Conservation (phyloP, 345 rosid genomes). For the Pugionium cornutum region DNA sequence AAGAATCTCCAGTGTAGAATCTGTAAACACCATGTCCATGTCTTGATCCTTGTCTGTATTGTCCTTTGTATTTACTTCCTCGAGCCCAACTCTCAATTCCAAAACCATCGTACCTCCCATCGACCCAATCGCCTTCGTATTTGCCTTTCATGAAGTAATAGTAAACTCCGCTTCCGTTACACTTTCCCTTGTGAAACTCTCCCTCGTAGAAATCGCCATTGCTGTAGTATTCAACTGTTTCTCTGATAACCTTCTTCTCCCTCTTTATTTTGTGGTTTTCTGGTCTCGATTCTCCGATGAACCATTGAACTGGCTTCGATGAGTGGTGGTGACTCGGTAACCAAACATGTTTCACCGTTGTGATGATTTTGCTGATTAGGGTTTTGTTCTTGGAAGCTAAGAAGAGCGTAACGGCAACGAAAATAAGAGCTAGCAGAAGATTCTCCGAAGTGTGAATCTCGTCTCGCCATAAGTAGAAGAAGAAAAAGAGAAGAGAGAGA, state of each 20-base stretch:
- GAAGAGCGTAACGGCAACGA: slow-evolving; percentile 69
- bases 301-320: slow-evolving; percentile 66
- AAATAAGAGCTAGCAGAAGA: slow-evolving; percentile 59
- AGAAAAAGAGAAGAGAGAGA: slow-evolving; percentile 47
- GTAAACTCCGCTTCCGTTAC: too few species aligned
- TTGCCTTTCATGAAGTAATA: too few species aligned
- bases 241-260: slow-evolving; percentile 46
- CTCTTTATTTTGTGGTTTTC: slow-evolving; percentile 13
- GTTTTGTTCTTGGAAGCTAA: slow-evolving; percentile 65
- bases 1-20: slow-evolving; percentile 77
- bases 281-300: slow-evolving; percentile 55
- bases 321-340: slow-evolving; percentile 31
- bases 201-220: slow-evolving; percentile 88
- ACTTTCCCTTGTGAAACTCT: slow-evolving; percentile 28
- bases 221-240: slow-evolving; percentile 80
- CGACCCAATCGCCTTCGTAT: too few species aligned
- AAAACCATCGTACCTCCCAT: slow-evolving; percentile 53
- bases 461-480: slow-evolving; percentile 50
- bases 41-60: slow-evolving; percentile 47
- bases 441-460: slow-evolving; percentile 66
- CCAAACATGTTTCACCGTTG: slow-evolving; percentile 35
- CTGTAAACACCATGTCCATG: slow-evolving; percentile 70
- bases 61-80: slow-evolving; percentile 62
- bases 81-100: slow-evolving; percentile 89
- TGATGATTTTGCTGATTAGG: slow-evolving; percentile 50